phyloP scores from a whole-genome alignment of 108 stramenopile species.

The Nitzschia putrida region DNA sequence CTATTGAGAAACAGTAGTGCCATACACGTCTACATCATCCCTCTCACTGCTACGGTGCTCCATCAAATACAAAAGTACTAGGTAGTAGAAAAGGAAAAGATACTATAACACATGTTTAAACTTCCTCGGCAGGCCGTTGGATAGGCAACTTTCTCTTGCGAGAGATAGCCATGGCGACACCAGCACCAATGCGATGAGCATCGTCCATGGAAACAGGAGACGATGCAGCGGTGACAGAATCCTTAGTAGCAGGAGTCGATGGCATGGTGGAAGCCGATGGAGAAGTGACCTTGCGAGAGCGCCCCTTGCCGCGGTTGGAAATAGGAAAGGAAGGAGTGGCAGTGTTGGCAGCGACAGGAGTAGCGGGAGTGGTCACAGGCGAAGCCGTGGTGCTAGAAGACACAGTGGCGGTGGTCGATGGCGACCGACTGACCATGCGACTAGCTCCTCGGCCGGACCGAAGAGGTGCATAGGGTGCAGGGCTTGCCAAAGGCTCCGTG shows the following conservation, averaged over 20 bases:
- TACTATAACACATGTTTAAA: neutral
- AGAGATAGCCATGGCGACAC: conserved; percentile 39
- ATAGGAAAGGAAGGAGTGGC: conserved; percentile 33
- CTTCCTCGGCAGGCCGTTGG: conserved; percentile 5
- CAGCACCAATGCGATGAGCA: conserved; percentile 29
- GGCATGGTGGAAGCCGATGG: neutral
- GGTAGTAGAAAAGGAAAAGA: no score
- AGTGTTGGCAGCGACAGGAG: neutral
- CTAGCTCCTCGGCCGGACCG: conserved; percentile 47
- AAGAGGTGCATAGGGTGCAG: conserved; percentile 26
- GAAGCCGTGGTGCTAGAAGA: neutral
- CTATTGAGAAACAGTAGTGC: no score
- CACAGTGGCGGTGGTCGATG: neutral
- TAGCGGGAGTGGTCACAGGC: conserved; percentile 23
- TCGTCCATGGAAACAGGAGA: conserved; percentile 5
- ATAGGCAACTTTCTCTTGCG: conserved; percentile 43
- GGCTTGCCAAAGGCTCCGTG: conserved; percentile 3
- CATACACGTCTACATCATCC: no score
- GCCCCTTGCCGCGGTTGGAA: conserved; percentile 52
- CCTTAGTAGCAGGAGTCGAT: neutral
- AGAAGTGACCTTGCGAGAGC: neutral
- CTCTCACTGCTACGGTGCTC: no score
- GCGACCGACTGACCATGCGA: conserved; percentile 10
- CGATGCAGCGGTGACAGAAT: neutral
- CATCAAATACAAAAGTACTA: no score